Evolutionary conservation across 495 filamentous ascomycete species (phyloP).

Genomic region (Podospora sp.): DNA sequence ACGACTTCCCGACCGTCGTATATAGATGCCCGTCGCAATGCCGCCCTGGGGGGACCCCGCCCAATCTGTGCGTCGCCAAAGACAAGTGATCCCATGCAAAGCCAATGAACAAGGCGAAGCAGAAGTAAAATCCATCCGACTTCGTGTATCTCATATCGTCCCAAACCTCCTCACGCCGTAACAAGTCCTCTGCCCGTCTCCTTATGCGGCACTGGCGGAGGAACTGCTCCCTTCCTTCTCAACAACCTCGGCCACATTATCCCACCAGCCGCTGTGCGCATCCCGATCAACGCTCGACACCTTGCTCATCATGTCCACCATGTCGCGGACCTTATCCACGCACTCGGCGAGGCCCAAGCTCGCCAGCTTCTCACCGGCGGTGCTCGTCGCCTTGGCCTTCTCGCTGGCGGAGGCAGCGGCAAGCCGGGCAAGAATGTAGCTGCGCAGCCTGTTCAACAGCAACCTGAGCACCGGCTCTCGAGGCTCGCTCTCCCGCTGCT

Average conservation of each 20-base stretch:
- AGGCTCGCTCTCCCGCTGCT: slow-evolving; percentile 49
- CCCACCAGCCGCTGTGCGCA: slow-evolving; percentile 80
- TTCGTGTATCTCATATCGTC: slow-evolving; percentile 4
- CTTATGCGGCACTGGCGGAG: not conserved
- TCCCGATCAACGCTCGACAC: slow-evolving; percentile 79
- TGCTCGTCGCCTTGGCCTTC: slow-evolving; percentile 76
- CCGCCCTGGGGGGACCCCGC: not conserved
- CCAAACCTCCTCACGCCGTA: not conserved
- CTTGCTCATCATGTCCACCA: slow-evolving; percentile 76
- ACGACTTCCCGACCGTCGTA: not conserved
- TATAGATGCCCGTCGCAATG: not conserved
- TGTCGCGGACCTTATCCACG: slow-evolving; percentile 76
- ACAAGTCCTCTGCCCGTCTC: not conserved
- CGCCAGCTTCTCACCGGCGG: slow-evolving; percentile 80
- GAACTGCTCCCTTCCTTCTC: slow-evolving; percentile 31
- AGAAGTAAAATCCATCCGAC: not conserved
- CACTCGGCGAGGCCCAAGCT: slow-evolving; percentile 85
- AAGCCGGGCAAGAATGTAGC: slow-evolving; percentile 76
- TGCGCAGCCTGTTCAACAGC: slow-evolving; percentile 71
- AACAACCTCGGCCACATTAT: slow-evolving; percentile 58
- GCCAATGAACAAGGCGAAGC: not conserved
- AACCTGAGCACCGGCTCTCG: slow-evolving; percentile 81
- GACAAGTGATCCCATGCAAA: not conserved
- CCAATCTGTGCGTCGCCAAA: slow-evolving; percentile 7
- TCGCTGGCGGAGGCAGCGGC: slow-evolving; percentile 77